These are phyloP conservation scores for Dacryopinax primogenitus DNA, from an alignment of 768 basidiomycete genomes.

Conservation along the genomic window DNA sequence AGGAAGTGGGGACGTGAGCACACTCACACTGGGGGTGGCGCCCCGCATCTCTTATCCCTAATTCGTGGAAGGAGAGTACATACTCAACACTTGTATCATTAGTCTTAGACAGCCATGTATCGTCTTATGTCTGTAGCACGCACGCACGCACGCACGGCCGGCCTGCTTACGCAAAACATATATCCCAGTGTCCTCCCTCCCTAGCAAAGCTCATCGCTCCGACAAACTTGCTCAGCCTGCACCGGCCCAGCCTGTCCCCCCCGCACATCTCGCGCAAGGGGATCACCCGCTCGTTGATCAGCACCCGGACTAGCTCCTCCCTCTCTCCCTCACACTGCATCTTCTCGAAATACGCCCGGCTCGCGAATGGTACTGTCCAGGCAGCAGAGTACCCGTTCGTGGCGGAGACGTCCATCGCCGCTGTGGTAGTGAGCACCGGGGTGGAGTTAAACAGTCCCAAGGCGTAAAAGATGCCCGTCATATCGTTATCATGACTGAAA, in stretches of 20 bases:
- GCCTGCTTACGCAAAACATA: neutral
- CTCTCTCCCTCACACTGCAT: conserved; percentile 35
- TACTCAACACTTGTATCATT: neutral
- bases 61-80: no score
- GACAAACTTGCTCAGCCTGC: conserved; percentile 52
- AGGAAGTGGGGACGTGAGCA: neutral
- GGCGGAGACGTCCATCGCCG: neutral
- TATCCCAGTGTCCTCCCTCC: conserved; percentile 52
- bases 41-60: no score
- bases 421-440: conserved; percentile 14
- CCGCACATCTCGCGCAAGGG: conserved; percentile 52
- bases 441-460: conserved; percentile 41
- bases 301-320: conserved; percentile 49
- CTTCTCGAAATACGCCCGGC: conserved; percentile 60
- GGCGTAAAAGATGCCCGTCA: conserved; percentile 62
- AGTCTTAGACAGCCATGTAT: neutral
- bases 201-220: conserved; percentile 57
- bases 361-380: conserved; percentile 60
- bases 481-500: conserved; percentile 77
- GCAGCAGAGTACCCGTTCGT: conserved; percentile 26
- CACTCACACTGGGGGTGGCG: neutral
- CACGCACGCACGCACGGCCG: no score
- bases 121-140: no score
- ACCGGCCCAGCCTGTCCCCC: conserved; percentile 43
- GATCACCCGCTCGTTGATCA: conserved; percentile 57